Evolutionary conservation across 1,284 basidiomycete genomes (phyloP), one percentile per base, ranked within the genome.

Genomic region (Fomitiporia mediterranea): DNA sequence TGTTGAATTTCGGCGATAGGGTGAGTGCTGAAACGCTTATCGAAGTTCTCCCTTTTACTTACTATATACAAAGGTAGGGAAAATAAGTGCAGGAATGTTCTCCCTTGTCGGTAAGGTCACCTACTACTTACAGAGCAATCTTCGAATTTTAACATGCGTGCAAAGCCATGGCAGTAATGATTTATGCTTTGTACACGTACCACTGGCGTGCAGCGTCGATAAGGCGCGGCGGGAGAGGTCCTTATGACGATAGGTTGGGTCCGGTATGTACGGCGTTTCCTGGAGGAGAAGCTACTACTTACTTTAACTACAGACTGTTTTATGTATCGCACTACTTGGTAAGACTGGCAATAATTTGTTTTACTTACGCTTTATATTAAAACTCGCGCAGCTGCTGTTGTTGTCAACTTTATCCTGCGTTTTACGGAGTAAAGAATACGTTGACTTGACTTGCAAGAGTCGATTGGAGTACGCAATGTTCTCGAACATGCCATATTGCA

Each of bases 151-250:
- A 17, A 38, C 11, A 32, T 44, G 15, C 23, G 37, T 25, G 23
- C 43, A 3, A 65, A 96, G 95, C 96, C 39, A 92, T 98, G 84
- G 91, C 84, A 11, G 94, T 98, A 63, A 98, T 98, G 96, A 70
- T 94, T 30, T 98, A 98, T 70, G 96, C 97, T 1, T 74, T 99
- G 17, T 89, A 90, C 63, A 94, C 94, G 42, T 98, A 95, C 70
- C 95, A 98, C 71, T 95, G 94, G 91, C 86, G 96, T 64, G 97
- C 96, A 13, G 80, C 84, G 28, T 93, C 94, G 21, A 99, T 99
- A 68, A 84, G 95, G 51, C 81, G 85, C 57, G 89, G 95, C 46
- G 93, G 94, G 11, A 84, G 90, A 53, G 96, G 94, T 21, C 95
- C 96, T 1, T 99, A 99, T 72, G 97, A 99, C 67, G 96, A 99